These are phyloP conservation scores for Coemansia sp. DNA, from an alignment of 192 early-diverging fungal genomes.

Conservation along the genomic window DNA sequence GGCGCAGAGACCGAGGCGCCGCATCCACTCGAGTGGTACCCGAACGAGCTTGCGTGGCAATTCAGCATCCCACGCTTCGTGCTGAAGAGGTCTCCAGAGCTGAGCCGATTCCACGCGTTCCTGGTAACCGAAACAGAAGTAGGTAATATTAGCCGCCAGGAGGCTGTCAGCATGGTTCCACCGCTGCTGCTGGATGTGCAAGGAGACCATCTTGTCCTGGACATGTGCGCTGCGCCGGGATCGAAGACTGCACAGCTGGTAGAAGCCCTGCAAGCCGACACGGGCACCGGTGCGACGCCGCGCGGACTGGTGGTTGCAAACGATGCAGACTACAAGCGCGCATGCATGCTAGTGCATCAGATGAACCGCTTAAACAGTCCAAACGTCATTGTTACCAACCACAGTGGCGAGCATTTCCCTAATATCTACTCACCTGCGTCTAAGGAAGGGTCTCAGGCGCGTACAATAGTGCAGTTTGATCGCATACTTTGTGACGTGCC, in stretches of 20 bases:
- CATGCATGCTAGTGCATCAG: slow-evolving; percentile 94
- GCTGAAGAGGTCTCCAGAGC: slow-evolving; percentile 74
- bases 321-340: slow-evolving; percentile 88
- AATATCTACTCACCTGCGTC: slow-evolving; percentile 52
- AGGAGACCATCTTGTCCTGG: slow-evolving; percentile 80
- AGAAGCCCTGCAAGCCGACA: slow-evolving; percentile 72
- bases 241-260: slow-evolving; percentile 95
- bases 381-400: slow-evolving; percentile 92
- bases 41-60: slow-evolving; percentile 89
- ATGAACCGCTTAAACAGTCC: slow-evolving; percentile 91
- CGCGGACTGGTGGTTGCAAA: slow-evolving; percentile 93
- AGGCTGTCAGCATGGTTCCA: slow-evolving; percentile 98
- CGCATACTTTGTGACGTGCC: slow-evolving; percentile 96
- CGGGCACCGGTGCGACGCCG: slow-evolving; percentile 56
- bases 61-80: slow-evolving; percentile 71
- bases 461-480: slow-evolving; percentile 81
- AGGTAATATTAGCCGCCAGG: slow-evolving; percentile 95
- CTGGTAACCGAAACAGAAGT: slow-evolving; percentile 97
- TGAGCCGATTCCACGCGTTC: slow-evolving; percentile 87
- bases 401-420: slow-evolving; percentile 89
- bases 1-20: slow-evolving; percentile 76
- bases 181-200: slow-evolving; percentile 87
- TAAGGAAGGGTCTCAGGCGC: slow-evolving; percentile 13
- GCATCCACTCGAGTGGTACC: slow-evolving; percentile 79
- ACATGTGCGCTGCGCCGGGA: slow-evolving; percentile 98